These are phyloP conservation scores for Plasmodium coatneyi DNA, from an alignment of 169 alveolate species.

Conservation along the genomic window DNA sequence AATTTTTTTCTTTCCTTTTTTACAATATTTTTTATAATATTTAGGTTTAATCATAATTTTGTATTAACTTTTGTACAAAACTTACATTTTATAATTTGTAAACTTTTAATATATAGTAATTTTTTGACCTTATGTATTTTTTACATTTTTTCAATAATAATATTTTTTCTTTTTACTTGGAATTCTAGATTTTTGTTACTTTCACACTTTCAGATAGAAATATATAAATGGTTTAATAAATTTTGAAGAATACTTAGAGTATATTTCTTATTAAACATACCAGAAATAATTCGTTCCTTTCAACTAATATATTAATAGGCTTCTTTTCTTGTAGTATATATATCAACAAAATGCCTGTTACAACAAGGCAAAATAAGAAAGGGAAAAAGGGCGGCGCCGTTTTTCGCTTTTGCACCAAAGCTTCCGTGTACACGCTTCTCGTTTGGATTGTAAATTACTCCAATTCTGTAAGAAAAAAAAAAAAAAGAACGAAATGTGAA, in stretches of 20 bases:
- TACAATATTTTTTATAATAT: not conserved
- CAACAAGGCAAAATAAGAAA: not conserved
- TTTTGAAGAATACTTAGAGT: not conserved
- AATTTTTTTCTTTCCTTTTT: not conserved
- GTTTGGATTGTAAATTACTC: not conserved
- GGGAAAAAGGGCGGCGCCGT: not conserved
- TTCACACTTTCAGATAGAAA: not conserved
- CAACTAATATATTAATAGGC: not conserved
- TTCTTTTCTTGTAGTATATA: not conserved
- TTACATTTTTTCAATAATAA: not conserved
- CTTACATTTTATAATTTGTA: not conserved
- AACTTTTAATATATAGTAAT: too few relatives aligned
- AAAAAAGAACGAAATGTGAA: not conserved
- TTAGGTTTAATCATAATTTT: not conserved
- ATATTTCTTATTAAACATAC: not conserved
- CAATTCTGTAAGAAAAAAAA: not conserved
- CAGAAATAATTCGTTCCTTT: not conserved
- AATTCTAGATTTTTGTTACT: not conserved
- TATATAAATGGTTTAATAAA: not conserved
- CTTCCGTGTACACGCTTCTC: not conserved
- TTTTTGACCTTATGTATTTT: not conserved
- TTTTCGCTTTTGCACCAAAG: not conserved
- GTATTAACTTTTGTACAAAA: not conserved
- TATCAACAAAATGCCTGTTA: not conserved
- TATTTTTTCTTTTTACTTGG: not conserved